Evolutionary conservation across 2,329 filamentous ascomycete genomes (phyloP).

Genomic region (Colletotrichum orchidophilum): DNA sequence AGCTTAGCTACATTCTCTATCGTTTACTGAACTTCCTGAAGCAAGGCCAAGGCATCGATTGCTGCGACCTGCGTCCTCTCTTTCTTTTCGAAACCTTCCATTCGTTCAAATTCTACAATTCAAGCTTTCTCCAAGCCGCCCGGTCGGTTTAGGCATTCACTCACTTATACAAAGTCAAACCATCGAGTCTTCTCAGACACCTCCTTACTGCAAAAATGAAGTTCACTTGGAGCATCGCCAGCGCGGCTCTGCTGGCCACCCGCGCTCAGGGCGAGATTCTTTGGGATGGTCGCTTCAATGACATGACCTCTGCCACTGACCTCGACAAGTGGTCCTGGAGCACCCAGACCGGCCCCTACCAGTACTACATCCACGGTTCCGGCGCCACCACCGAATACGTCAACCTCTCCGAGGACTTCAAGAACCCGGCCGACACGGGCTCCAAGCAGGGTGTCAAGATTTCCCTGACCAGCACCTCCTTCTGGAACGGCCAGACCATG

Average conservation of each 20-base stretch:
- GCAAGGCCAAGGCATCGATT: slow-evolving; percentile 34
- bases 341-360: slow-evolving; percentile 75
- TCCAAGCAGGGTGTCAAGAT: slow-evolving; percentile 75
- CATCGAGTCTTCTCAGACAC: not conserved
- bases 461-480: slow-evolving; percentile 70
- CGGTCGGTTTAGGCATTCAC: slow-evolving; percentile 25
- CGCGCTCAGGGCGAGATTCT: slow-evolving; percentile 46
- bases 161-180: slow-evolving; percentile 10
- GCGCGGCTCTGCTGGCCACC: slow-evolving; percentile 29
- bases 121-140: slow-evolving; percentile 30
- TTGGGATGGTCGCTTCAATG: slow-evolving; percentile 75
- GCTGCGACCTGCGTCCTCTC: slow-evolving; percentile 33
- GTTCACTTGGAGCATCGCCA: slow-evolving; percentile 30
- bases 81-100: slow-evolving; percentile 21
- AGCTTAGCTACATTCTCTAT: slow-evolving; percentile 30
- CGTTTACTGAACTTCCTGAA: slow-evolving; percentile 24
- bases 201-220: slow-evolving; percentile 13
- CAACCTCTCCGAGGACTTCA: slow-evolving; percentile 66
- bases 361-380: slow-evolving; percentile 80
- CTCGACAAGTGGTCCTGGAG: slow-evolving; percentile 72
- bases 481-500: slow-evolving; percentile 79
- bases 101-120: slow-evolving; percentile 17
- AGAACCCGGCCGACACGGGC: slow-evolving; percentile 71
- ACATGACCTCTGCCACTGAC: slow-evolving; percentile 61
- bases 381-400: slow-evolving; percentile 67